Conservation (phyloP, 305 asterid genomes). For the Rubia tinctorum region DNA sequence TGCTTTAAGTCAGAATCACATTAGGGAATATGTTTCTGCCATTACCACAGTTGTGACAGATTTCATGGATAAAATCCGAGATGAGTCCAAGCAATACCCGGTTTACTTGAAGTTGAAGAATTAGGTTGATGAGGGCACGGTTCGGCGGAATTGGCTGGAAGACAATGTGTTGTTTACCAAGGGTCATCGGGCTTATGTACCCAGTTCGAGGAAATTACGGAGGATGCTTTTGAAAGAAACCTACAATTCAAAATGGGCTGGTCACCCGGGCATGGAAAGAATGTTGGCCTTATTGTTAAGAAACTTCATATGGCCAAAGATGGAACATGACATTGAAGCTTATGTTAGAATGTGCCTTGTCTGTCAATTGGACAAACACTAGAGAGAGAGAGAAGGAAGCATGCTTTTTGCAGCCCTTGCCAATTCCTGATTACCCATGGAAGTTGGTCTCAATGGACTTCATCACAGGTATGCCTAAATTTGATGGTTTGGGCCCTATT, state of each 20-base stretch:
- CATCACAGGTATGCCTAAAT: not conserved
- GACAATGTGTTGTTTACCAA: not conserved
- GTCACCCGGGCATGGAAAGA: not conserved
- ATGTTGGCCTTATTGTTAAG: not conserved
- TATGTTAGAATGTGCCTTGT: no score
- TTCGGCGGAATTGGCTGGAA: no score
- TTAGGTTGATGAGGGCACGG: no score
- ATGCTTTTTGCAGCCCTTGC: no score
- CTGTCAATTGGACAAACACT: no score
- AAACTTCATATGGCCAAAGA: not conserved
- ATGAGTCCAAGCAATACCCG: no score
- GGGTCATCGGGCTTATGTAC: not conserved
- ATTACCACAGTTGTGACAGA: no score
- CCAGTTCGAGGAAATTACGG: not conserved
- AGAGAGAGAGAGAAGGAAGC: no score
- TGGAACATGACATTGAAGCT: not conserved
- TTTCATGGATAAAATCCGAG: no score
- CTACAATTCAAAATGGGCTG: not conserved
- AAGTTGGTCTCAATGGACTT: no score
- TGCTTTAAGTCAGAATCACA: not conserved
- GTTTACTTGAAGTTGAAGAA: no score
- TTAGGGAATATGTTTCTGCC: not conserved
- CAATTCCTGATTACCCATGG: not conserved
- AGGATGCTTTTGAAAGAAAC: no score
- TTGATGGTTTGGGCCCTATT: not conserved